Percentiles rank a stretch among this genome's conserved stretches.
These are phyloP conservation scores for Pichia heedii DNA, from an alignment of 805 yeast genomes.

Conservation along the genomic window DNA sequence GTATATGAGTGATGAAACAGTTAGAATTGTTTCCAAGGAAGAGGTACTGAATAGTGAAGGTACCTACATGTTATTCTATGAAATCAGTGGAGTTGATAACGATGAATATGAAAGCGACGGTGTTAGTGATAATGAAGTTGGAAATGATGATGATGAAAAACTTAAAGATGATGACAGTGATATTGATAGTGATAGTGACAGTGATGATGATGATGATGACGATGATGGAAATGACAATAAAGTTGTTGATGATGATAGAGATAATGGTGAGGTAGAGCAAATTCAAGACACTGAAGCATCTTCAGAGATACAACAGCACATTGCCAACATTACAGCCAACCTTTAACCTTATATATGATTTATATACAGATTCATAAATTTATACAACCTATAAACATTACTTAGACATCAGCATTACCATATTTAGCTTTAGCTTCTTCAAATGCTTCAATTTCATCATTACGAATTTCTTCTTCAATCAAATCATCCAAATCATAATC, in stretches of 20 bases:
- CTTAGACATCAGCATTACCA: slow-evolving; percentile 4
- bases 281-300: too few species aligned
- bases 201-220: slow-evolving; percentile 7
- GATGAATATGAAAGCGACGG: slow-evolving; percentile 29
- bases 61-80: slow-evolving; percentile 89
- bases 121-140: slow-evolving; percentile 12
- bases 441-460: slow-evolving; percentile 12
- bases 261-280: too few species aligned
- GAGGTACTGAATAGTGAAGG: slow-evolving; percentile 81
- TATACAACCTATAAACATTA: neutral
- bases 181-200: slow-evolving; percentile 7
- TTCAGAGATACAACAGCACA: slow-evolving; percentile 1
- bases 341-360: neutral
- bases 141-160: slow-evolving; percentile 2
- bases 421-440: slow-evolving; percentile 1
- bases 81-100: slow-evolving; percentile 25
- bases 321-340: slow-evolving; percentile 7
- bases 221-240: too few species aligned
- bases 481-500: slow-evolving; percentile 42
- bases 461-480: slow-evolving; percentile 28
- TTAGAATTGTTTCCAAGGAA: slow-evolving; percentile 66
- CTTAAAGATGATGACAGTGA: neutral
- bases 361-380: neutral
- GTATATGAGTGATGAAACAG: slow-evolving; percentile 88
- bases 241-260: too few species aligned